phyloP scores from a whole-genome alignment of 768 basidiomycete species.

The Trametes cinnabarina region DNA sequence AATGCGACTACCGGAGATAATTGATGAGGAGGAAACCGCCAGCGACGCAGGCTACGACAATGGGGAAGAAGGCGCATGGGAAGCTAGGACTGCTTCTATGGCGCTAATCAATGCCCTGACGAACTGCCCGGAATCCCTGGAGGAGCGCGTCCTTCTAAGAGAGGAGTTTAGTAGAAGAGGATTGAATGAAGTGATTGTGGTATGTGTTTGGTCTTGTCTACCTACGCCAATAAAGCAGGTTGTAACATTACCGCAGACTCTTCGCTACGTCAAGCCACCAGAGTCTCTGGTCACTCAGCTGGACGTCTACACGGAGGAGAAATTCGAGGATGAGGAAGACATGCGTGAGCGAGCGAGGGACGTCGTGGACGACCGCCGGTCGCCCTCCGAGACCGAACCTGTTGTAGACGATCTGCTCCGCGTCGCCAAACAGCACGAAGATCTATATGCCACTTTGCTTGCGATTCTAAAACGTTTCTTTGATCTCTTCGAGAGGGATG shows the following conservation, averaged over 20 bases:
- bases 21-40: conserved; percentile 35
- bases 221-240: background rate
- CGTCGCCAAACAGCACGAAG: conserved; percentile 58
- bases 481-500: conserved; percentile 54
- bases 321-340: conserved; percentile 87
- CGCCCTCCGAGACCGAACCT: conserved; percentile 48
- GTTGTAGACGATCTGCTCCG: conserved; percentile 60
- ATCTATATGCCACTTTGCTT: conserved; percentile 60
- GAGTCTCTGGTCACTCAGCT: conserved; percentile 78
- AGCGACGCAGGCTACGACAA: conserved; percentile 35
- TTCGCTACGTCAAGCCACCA: conserved; percentile 74
- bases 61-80: conserved; percentile 76
- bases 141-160: conserved; percentile 73
- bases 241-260: conserved; percentile 44
- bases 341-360: conserved; percentile 63
- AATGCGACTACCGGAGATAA: conserved; percentile 53
- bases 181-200: conserved; percentile 79
- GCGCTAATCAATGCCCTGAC: conserved; percentile 77
- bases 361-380: conserved; percentile 29
- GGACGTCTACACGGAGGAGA: conserved; percentile 81
- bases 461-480: conserved; percentile 58
- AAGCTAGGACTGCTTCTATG: conserved; percentile 74
- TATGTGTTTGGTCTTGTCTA: conserved; percentile 40
- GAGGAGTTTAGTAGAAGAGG: conserved; percentile 84
- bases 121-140: conserved; percentile 71